Base-by-base conservation (phyloP, 345 rosid genomes). In the Lumnitzera racemosa region DNA sequence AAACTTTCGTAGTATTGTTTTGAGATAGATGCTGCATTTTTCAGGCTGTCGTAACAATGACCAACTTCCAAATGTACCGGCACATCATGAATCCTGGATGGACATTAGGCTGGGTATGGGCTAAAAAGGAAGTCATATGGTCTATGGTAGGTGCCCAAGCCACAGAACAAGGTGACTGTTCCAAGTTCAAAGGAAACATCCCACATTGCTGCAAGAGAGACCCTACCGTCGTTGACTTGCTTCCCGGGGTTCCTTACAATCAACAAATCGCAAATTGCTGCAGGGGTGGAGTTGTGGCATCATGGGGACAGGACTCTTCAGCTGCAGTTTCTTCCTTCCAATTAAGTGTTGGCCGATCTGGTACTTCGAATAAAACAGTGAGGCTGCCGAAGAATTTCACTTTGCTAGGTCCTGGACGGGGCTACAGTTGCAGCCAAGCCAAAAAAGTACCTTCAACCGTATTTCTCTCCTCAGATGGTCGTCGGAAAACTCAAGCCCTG, bases 81-180 rank as follows among this genome's bases (percentile, higher is more conserved):
- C 80, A 77, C 70, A 59, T 80, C 29, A 70, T 65, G 72, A 65
- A 61, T 64, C 82, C 82, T 1, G 81, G 82, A 2, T 80, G 82
- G 82, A 77, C 60, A 23, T 20, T 77, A 13, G 82, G 80, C 11
- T 80, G 82, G 82, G 62, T 62, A 46, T 77, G 80, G 85, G 66
- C 74, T 0, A 77, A 72, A 67, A 77, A 80, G 57, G 85, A 80
- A 63, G 70, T 80, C 57, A 77, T 80, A 36, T 74, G 80, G 85
- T 59, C 74, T 24, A 72, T 74, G 74, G 64, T 46, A 23, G 82
- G 85, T 23, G 85, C 82, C 56, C 78, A 80, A 66, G 74, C 82
- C 53, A 65, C 64, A 0, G 80, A 77, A 15, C 82, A 80, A 70
- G 85, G 85, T 2, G 85, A 80, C 57, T 80, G 80, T 54, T 77